phyloP scores from a whole-genome alignment of 2,329 filamentous ascomycete species.

The Fusarium hostae region DNA sequence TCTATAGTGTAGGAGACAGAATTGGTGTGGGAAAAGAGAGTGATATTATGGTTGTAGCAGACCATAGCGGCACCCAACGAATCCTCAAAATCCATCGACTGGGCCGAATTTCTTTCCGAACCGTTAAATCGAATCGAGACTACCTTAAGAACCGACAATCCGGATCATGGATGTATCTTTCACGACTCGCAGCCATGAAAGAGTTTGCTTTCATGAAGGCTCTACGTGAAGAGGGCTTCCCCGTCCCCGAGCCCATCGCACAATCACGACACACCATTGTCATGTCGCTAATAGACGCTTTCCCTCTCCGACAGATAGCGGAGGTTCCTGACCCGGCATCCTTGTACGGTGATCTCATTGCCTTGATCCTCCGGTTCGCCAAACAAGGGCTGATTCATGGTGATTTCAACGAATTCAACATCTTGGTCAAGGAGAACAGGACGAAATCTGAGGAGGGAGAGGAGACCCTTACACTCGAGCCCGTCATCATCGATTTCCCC shows the following conservation, averaged over 20 bases:
- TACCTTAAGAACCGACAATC: constrained; percentile 85
- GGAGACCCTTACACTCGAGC: constrained; percentile 67
- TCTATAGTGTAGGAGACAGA: constrained; percentile 94
- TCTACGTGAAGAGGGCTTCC: constrained; percentile 83
- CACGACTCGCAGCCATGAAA: constrained; percentile 88
- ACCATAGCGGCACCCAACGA: constrained; percentile 77
- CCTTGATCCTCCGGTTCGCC: constrained; percentile 84
- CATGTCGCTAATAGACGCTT: constrained; percentile 93
- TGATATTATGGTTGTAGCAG: constrained; percentile 94
- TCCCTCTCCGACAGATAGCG: constrained; percentile 89
- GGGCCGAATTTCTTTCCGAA: constrained; percentile 95
- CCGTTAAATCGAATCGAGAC: constrained; percentile 94
- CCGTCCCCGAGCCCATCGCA: constrained; percentile 86
- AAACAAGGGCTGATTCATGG: constrained; percentile 93
- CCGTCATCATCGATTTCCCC: constrained; percentile 95
- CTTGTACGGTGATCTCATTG: constrained; percentile 93
- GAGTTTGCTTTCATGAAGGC: constrained; percentile 96
- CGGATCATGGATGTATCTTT: constrained; percentile 98
- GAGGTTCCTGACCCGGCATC: constrained; percentile 82
- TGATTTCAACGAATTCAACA: constrained; percentile 99
- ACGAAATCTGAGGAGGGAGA: constrained; percentile 53
- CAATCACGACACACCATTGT: constrained; percentile 96
- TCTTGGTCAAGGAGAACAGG: constrained; percentile 84
- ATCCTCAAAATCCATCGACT: constrained; percentile 97
- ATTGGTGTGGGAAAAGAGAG: constrained; percentile 98